These are phyloP conservation scores for Rhazya stricta DNA, from an alignment of 257 asterid genomes.

Conservation along the genomic window DNA sequence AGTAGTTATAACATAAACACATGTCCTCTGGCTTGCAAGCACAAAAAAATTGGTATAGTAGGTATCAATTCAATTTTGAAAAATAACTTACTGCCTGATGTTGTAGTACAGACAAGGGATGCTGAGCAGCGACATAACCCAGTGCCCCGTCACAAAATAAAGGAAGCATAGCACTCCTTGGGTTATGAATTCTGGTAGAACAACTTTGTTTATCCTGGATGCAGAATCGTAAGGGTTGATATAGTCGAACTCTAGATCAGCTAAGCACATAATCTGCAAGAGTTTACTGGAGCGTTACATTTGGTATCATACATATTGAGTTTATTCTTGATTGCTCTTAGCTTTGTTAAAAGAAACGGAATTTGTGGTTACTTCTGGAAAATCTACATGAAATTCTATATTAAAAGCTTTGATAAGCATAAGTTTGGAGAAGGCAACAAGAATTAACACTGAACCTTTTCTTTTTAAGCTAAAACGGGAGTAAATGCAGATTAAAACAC, in stretches of 20 bases:
- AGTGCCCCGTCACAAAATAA: conserved; percentile 75
- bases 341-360: neutral
- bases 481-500: neutral
- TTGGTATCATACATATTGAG: neutral
- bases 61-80: neutral
- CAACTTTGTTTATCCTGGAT: conserved; percentile 64
- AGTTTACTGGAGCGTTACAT: conserved; percentile 7
- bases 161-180: conserved; percentile 75
- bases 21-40: neutral
- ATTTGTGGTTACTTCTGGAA: too few relatives aligned
- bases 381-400: neutral
- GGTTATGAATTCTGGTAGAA: conserved; percentile 71
- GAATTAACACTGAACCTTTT: neutral
- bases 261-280: conserved; percentile 82
- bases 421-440: too few relatives aligned
- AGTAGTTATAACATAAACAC: neutral
- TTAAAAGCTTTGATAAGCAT: neutral
- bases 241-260: conserved; percentile 85
- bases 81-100: conserved; percentile 60
- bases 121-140: conserved; percentile 71
- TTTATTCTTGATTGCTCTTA: neutral
- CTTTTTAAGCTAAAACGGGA: neutral
- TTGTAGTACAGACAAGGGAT: conserved; percentile 74
- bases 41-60: neutral
- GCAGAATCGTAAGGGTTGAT: conserved; percentile 88